phyloP scores from a whole-genome alignment of 805 yeast species.

The Wickerhamiella siamensis region DNA sequence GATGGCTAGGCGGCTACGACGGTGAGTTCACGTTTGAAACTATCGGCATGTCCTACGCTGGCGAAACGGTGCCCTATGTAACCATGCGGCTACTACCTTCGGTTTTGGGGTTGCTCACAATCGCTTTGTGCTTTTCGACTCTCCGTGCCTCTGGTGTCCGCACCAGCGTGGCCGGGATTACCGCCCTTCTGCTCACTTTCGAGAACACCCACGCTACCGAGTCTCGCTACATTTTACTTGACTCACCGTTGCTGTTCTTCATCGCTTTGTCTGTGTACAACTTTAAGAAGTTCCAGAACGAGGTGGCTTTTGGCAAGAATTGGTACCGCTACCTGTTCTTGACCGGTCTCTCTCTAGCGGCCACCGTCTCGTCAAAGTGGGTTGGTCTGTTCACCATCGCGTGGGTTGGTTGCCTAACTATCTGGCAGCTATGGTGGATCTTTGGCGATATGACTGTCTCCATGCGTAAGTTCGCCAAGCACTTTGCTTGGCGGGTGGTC shows the following conservation, averaged over 20 bases:
- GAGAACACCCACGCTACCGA: slow-evolving; percentile 56
- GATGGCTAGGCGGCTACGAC: slow-evolving; percentile 38
- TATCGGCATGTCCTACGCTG: slow-evolving; percentile 34
- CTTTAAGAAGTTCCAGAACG: slow-evolving; percentile 35
- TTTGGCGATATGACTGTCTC: slow-evolving; percentile 52
- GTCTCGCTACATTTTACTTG: slow-evolving; percentile 38
- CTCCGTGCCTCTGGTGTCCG: slow-evolving; percentile 44
- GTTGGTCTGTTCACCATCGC: slow-evolving; percentile 52
- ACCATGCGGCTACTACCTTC: slow-evolving; percentile 46
- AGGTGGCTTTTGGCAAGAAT: slow-evolving; percentile 30
- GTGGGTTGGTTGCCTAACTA: slow-evolving; percentile 43
- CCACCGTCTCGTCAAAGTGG: slow-evolving; percentile 48
- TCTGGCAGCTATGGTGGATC: slow-evolving; percentile 47
- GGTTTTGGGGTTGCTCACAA: slow-evolving; percentile 37
- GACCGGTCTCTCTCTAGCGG: slow-evolving; percentile 39
- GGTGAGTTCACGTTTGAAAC: slow-evolving; percentile 29
- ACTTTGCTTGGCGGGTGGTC: slow-evolving; percentile 28
- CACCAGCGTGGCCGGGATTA: slow-evolving; percentile 34
- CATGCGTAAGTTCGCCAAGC: slow-evolving; percentile 27
- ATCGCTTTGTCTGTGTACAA: slow-evolving; percentile 36
- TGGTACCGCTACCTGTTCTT: slow-evolving; percentile 42
- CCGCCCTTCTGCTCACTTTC: slow-evolving; percentile 37
- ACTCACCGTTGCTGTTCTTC: slow-evolving; percentile 31
- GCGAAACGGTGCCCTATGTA: slow-evolving; percentile 34
- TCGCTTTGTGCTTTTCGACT: slow-evolving; percentile 39